Conservation (phyloP, 1,284 basidiomycete species). For the Boletus semigastroideus region DNA sequence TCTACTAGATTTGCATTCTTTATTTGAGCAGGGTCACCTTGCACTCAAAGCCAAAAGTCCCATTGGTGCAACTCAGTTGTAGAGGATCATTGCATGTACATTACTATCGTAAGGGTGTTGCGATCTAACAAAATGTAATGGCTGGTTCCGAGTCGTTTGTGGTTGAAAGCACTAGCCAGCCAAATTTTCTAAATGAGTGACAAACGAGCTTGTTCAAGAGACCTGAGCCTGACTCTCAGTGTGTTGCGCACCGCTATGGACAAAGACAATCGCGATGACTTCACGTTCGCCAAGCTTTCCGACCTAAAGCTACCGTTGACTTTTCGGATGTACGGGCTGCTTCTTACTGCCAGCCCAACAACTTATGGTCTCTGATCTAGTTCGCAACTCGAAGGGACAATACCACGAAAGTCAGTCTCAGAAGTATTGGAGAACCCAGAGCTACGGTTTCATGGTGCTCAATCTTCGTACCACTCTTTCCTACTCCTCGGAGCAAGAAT, state of each 20-base stretch:
- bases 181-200: constrained; percentile 9
- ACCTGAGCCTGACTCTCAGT: no score
- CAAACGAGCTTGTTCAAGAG: background rate
- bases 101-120: constrained; percentile 2
- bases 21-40: constrained; percentile 11
- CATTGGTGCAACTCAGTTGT: constrained; percentile 21
- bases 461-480: constrained; percentile 60
- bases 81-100: constrained; percentile 19
- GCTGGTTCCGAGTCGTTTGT: background rate
- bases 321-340: constrained; percentile 72
- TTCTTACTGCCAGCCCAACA: constrained; percentile 4
- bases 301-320: constrained; percentile 87
- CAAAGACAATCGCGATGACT: constrained; percentile 77
- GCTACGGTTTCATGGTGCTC: constrained; percentile 74
- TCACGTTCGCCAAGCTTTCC: constrained; percentile 86
- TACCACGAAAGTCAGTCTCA: constrained; percentile 68
- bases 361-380: constrained; percentile 39
- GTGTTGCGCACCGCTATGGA: constrained; percentile 47
- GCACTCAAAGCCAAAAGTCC: constrained; percentile 26
- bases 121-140: background rate
- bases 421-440: constrained; percentile 79
- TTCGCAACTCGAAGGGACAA: constrained; percentile 80
- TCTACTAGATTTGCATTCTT: constrained; percentile 7
- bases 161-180: background rate
- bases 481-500: constrained; percentile 11